Evolutionary conservation across 805 yeast genomes (phyloP), one percentile per base, ranked within the genome.

Genomic region (Blastobotrys parvus): DNA sequence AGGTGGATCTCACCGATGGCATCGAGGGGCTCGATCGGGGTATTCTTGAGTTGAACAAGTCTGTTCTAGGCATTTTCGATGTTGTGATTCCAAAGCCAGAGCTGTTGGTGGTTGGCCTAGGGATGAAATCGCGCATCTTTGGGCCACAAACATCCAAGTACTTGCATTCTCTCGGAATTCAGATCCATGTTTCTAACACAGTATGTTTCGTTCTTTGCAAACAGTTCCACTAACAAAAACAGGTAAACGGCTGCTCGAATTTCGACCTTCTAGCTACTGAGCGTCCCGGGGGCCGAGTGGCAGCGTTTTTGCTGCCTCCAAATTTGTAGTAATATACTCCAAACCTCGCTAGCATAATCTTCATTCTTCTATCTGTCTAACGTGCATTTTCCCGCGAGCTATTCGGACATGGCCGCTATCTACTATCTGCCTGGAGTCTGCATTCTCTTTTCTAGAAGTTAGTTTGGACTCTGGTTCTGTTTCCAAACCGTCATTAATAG

Each of bases 231-330:
- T 11, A 11, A 8, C 29, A 25, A 8, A 7, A 25, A 7, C 48
- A 47, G 61, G 11, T 25, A 42, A 23, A 23, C 8, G 23, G 35
- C 29, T 33, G 32, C 17, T 19, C 19, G 49, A 78, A 74, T 48
- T 86, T 74, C 62, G 90, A 85, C 54, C 61, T 85, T 35, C 62
- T 85, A 45, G 88, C 90, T 1, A 82, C 90, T 0, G 94, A 86
- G 57, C 68, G 94, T 51, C 86, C 89, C 0, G 65, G 70, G n/a
- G n/a, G n/a, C 20, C 79, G 77, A 25, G 77, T 85, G n/a, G 88
- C 78, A 1, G 92, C 84, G 0, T 62, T 85, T 25, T 64, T 85
- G 39, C 64, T 86, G 35, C 86, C 94, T 18, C 84, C 90, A 2
- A 74, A 79, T 48, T 59, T 77, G 48, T 36, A 23, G 15, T 13